Evolutionary conservation across 2,329 filamentous ascomycete species (phyloP), one percentile per base, ranked within the genome.

Genomic region (Cordyceps pruinosa): DNA sequence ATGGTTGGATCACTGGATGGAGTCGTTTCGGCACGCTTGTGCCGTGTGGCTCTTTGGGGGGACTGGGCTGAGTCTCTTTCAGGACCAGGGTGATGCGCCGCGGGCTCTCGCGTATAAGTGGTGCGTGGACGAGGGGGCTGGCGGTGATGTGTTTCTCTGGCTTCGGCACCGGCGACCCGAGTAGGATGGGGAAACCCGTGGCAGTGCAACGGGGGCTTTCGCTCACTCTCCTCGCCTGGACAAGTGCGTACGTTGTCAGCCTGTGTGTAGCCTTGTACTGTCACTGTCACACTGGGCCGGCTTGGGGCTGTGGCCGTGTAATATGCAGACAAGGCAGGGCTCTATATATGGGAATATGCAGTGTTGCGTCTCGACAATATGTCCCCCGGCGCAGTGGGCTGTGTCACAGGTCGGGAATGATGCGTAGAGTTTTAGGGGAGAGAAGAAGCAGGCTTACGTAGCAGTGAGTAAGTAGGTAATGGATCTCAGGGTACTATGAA

Each of bases 11-110:
- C n/a, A n/a, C n/a, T n/a, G n/a, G 41, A 46, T 55, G 51, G 51
- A 47, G 51, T 25, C 53, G 15, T 19, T 56, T 56, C 53, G 53
- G 53, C 53, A 56, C 42, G 35, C 25, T 48, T 37, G 53, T 56
- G 53, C 53, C 53, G 53, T 55, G 50, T 19, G 39, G 35, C 39
- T 13, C 34, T 34, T n/a, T n/a, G n/a, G 35, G 15, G 41, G 23
- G 21, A 28, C 19, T 10, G 48, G 39, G 28, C 37, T 30, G 37
- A 21, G 37, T 13, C 25, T n/a, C n/a, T n/a, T n/a, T n/a, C n/a
- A n/a, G n/a, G n/a, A n/a, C 26, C 19, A 42, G 12, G 21, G 45
- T 17, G 28, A 15, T 42, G 13, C n/a, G 19, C 12, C n/a, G n/a
- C n/a, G n/a, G n/a, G n/a, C n/a, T 30, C 26, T 19, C 26, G 35